A percentile compares a stretch with the other conserved stretches of the same genome.
phyloP scores from a whole-genome alignment of 225 moss, liverwort and hornwort genomes.

The Sphagnum tenellum region DNA sequence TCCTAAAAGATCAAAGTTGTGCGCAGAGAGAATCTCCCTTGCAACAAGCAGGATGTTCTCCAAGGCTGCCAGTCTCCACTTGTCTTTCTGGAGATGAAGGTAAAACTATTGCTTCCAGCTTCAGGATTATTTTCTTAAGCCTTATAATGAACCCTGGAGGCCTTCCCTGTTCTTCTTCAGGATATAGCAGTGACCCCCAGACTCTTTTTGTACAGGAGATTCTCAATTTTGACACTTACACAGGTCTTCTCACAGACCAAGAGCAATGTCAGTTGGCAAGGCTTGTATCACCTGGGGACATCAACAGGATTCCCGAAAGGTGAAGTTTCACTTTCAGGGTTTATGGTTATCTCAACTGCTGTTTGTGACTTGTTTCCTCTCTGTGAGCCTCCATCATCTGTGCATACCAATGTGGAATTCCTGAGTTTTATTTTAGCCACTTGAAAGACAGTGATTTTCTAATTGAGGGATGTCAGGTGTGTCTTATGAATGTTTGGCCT shows the following conservation, averaged over 20 bases:
- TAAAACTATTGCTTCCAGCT: constrained; percentile 22
- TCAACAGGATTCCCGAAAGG: constrained; percentile 62
- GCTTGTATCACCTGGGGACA: constrained; percentile 61
- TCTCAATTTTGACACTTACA: constrained; percentile 89
- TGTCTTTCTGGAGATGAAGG: constrained; percentile 86
- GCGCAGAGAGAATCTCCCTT: constrained; percentile 85
- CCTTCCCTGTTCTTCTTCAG: no score
- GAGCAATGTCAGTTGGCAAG: constrained; percentile 84
- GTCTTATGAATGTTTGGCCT: no score
- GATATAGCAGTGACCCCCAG: no score
- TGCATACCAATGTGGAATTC: no score
- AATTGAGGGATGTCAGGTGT: no score
- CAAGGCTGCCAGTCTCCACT: constrained; percentile 86
- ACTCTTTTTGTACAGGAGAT: constrained; percentile 45
- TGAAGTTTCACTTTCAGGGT: not conserved
- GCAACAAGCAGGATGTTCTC: constrained; percentile 87
- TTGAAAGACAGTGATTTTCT: no score
- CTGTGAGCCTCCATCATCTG: no score
- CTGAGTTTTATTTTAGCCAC: no score
- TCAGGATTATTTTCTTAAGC: no score
- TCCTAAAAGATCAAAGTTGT: constrained; percentile 2
- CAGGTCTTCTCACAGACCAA: constrained; percentile 82
- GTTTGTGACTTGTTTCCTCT: no score
- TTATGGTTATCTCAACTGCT: no score
- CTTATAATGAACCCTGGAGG: no score